These are phyloP conservation scores for Suhomyces canberraensis DNA, from an alignment of 805 yeast species.

Conservation along the genomic window DNA sequence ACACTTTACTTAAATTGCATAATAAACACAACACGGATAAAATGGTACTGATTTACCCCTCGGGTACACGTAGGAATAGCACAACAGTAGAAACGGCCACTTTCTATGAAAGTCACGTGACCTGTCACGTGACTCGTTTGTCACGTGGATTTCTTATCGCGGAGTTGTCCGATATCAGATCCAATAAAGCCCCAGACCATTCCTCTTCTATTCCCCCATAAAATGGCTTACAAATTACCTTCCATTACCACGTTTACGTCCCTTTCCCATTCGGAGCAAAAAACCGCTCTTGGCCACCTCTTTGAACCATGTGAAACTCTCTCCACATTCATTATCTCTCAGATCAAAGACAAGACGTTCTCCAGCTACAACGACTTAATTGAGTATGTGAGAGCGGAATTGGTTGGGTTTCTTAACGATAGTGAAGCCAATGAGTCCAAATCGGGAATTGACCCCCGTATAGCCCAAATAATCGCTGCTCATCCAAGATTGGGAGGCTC, in stretches of 20 bases:
- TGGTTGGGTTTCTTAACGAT: slow-evolving; percentile 30
- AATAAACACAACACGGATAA: background rate
- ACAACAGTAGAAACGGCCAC: too few species aligned
- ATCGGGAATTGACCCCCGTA: slow-evolving; percentile 19
- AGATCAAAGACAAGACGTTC: slow-evolving; percentile 15
- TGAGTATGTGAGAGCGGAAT: slow-evolving; percentile 38
- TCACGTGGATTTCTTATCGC: background rate
- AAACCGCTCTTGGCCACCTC: slow-evolving; percentile 48
- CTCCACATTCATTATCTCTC: slow-evolving; percentile 31
- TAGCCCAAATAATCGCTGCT: slow-evolving; percentile 69
- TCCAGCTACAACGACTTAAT: slow-evolving; percentile 37
- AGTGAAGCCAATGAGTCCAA: slow-evolving; percentile 20
- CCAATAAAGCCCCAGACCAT: background rate
- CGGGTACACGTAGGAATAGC: background rate
- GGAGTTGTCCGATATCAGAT: background rate
- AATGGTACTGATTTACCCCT: too few species aligned
- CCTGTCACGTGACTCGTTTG: too few species aligned
- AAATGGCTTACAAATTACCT: slow-evolving; percentile 4
- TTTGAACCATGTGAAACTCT: slow-evolving; percentile 62
- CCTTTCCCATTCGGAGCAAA: slow-evolving; percentile 25
- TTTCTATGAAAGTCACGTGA: too few species aligned
- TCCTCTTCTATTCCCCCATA: background rate
- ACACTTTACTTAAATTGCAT: slow-evolving; percentile 33
- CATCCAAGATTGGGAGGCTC: slow-evolving; percentile 78
- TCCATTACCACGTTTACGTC: background rate